These are phyloP conservation scores for Trichophyton equinum DNA, from an alignment of 2,329 filamentous ascomycete species.

Conservation along the genomic window DNA sequence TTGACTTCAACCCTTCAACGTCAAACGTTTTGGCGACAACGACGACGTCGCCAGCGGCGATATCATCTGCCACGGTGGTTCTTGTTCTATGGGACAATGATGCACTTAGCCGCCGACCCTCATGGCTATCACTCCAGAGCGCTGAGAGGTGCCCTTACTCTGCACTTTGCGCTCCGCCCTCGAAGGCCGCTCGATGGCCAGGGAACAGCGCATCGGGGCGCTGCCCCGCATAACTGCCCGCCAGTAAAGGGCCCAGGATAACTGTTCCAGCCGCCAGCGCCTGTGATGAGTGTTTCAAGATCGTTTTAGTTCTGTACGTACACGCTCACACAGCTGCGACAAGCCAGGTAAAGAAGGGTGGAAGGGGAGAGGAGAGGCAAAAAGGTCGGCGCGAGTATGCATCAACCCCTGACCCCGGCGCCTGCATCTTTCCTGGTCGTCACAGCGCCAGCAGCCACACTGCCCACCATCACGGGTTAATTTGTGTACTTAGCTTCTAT, in stretches of 20 bases:
- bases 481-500: constrained; percentile 6
- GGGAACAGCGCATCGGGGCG: background rate
- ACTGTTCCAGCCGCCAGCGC: background rate
- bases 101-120: background rate
- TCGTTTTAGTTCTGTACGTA: background rate
- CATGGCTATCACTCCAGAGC: background rate
- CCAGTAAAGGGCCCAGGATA: constrained; percentile 1
- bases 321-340: background rate
- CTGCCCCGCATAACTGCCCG: background rate
- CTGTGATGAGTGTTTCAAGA: constrained; percentile 3
- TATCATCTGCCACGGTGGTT: background rate
- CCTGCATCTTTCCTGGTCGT: background rate
- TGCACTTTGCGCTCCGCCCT: background rate
- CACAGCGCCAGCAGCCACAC: background rate
- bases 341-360: background rate
- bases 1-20: background rate
- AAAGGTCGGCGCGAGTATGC: background rate
- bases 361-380: background rate
- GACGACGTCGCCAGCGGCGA: too few relatives aligned
- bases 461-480: constrained; percentile 2
- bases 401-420: constrained; percentile 1
- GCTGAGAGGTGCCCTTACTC: background rate
- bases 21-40: background rate
- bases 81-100: background rate
- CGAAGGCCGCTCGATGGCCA: background rate